Percentiles rank a stretch among this genome's conserved stretches.
These are phyloP conservation scores for Saprolegnia parasitica DNA, from an alignment of 352 stramenopile genomes.

Conservation along the genomic window DNA sequence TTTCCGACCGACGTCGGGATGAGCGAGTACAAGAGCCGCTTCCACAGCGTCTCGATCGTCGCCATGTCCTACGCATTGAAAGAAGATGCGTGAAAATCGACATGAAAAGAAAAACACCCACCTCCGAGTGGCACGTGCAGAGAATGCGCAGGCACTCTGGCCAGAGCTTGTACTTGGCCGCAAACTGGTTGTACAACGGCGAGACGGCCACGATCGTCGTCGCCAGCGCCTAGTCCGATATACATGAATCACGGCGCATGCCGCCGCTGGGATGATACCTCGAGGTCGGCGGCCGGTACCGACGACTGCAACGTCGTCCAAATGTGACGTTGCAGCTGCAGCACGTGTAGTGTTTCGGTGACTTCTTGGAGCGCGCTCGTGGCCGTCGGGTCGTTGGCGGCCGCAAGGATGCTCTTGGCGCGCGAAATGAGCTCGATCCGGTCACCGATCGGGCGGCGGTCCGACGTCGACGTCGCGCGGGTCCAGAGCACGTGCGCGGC, in stretches of 20 bases:
- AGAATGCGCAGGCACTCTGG: constrained; percentile 83
- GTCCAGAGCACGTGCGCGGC: constrained; percentile 81
- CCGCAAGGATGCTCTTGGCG: constrained; percentile 21
- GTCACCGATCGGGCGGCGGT: constrained; percentile 8
- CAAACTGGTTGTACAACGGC: constrained; percentile 82
- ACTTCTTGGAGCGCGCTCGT: constrained; percentile 66
- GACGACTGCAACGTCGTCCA: constrained; percentile 65
- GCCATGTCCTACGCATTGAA: constrained; percentile 71
- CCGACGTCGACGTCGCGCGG: constrained; percentile 51
- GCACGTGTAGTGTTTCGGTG: constrained; percentile 71
- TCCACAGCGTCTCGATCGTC: constrained; percentile 52
- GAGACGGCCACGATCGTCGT: constrained; percentile 77
- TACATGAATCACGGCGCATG: constrained; percentile 57
- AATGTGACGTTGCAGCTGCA: constrained; percentile 78
- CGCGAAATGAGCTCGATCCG: constrained; percentile 35
- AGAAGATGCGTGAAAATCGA: constrained; percentile 60
- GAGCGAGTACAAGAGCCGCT: constrained; percentile 17
- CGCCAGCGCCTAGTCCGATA: constrained; percentile 45
- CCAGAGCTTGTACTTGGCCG: constrained; percentile 84
- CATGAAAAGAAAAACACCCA: constrained; percentile 76
- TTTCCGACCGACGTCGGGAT: constrained; percentile 14
- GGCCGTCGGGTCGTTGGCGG: constrained; percentile 42
- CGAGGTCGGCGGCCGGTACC: constrained; percentile 40
- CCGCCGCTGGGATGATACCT: constrained; percentile 42
- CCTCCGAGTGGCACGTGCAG: constrained; percentile 77